Conservation (phyloP, 345 rosid species). For the rapeseed (Brassica napus) region DNA sequence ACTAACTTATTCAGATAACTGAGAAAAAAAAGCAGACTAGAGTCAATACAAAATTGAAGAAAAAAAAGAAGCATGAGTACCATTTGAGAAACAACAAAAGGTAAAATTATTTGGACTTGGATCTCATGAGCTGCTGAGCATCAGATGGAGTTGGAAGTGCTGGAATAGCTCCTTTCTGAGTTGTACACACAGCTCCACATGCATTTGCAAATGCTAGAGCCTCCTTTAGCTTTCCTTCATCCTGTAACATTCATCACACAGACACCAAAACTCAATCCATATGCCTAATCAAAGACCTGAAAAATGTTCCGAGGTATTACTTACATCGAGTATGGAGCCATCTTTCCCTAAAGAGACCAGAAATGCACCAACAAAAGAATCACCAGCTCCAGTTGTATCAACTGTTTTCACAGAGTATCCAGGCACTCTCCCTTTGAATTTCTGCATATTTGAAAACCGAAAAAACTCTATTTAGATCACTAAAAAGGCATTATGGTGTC, state of each 20-base stretch:
- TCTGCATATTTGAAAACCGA: slow-evolving; percentile 14
- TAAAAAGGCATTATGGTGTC: background rate
- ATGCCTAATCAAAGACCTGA: background rate
- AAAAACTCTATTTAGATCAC: background rate
- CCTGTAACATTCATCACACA: slow-evolving; percentile 33
- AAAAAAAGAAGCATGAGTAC: background rate
- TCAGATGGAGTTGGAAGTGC: slow-evolving; percentile 54
- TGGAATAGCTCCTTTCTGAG: slow-evolving; percentile 69
- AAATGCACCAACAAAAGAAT: slow-evolving; percentile 63
- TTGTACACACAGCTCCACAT: slow-evolving; percentile 66
- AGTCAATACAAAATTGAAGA: background rate
- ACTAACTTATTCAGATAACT: slow-evolving; percentile 12
- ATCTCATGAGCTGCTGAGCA: slow-evolving; percentile 51
- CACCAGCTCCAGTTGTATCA: slow-evolving; percentile 77
- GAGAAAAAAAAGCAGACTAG: background rate
- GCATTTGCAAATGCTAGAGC: slow-evolving; percentile 57
- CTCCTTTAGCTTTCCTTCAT: slow-evolving; percentile 56
- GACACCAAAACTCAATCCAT: background rate
- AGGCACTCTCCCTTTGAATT: slow-evolving; percentile 49
- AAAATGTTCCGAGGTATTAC: background rate
- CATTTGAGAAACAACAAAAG: background rate
- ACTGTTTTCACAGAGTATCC: slow-evolving; percentile 57
- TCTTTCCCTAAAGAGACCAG: slow-evolving; percentile 49
- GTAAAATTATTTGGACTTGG: slow-evolving; percentile 13
- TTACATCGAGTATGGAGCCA: slow-evolving; percentile 21